Conservation (phyloP, 2,329 filamentous ascomycete species). For the Pseudogymnoascus verrucosus region DNA sequence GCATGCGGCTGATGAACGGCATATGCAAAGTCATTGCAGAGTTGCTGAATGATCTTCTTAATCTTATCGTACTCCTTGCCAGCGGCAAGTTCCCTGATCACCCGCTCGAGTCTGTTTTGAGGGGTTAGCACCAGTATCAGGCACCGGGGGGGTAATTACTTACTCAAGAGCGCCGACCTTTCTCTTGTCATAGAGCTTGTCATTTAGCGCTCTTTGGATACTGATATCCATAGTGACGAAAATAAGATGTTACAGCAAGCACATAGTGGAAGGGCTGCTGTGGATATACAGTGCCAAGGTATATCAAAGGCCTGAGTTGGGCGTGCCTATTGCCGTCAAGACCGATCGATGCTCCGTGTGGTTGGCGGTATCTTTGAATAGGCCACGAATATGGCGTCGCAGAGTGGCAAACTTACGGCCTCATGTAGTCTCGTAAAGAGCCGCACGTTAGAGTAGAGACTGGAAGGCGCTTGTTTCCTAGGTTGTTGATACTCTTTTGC, state of each 20-base stretch:
- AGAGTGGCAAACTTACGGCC: not conserved
- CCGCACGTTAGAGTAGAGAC: not conserved
- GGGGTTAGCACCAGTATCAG: not conserved
- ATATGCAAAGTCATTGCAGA: conserved; percentile 96
- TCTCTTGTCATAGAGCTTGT: conserved; percentile 98
- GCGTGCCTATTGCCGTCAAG: not conserved
- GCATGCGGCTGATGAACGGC: conserved; percentile 95
- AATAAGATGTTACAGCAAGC: conserved; percentile 5
- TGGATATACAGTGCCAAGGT: not conserved
- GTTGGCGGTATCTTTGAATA: not conserved
- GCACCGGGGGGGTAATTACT: conserved; percentile 25
- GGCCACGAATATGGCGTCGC: not conserved
- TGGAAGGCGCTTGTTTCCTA: not conserved
- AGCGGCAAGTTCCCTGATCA: conserved; percentile 76
- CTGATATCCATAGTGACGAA: conserved; percentile 64
- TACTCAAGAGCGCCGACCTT: conserved; percentile 96
- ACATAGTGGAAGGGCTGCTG: conserved; percentile 2
- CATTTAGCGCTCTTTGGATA: conserved; percentile 85
- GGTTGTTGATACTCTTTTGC: not conserved
- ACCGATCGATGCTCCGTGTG: not conserved
- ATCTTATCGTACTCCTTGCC: conserved; percentile 73
- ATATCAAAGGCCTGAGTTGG: not conserved
- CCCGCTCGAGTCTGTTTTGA: conserved; percentile 66
- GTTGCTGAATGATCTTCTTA: conserved; percentile 82
- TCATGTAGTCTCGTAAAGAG: not conserved